Percentiles rank a stretch among this genome's conserved stretches.
Evolutionary conservation across 805 yeast species (phyloP).

Genomic region (Middelhovenomyces tepae): DNA sequence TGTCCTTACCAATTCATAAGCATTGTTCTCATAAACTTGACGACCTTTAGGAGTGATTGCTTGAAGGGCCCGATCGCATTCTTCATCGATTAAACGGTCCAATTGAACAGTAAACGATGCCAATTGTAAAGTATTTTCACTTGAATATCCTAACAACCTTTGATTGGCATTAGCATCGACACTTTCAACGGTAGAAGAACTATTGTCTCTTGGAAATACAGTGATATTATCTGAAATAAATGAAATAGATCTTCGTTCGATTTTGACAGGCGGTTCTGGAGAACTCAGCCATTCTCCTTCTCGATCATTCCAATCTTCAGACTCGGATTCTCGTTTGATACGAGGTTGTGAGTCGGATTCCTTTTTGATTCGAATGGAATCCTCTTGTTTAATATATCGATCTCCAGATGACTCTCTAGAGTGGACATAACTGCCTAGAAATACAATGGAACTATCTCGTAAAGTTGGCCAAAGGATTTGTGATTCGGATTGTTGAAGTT

Average conservation of each 20-base stretch:
- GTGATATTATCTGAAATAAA: slow-evolving; percentile 8
- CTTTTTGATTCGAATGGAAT: slow-evolving; percentile 5
- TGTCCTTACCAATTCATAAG: slow-evolving; percentile 4
- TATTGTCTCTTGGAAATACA: slow-evolving; percentile 5
- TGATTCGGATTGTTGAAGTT: slow-evolving; percentile 4
- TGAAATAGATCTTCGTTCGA: neutral
- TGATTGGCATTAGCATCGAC: slow-evolving; percentile 15
- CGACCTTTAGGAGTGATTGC: no score
- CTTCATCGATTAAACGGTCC: slow-evolving; percentile 17
- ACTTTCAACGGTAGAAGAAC: slow-evolving; percentile 6
- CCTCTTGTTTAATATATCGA: slow-evolving; percentile 7
- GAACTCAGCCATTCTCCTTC: no score
- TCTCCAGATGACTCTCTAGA: slow-evolving; percentile 2
- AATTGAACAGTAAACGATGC: slow-evolving; percentile 25
- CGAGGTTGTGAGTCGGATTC: no score
- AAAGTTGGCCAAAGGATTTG: slow-evolving; percentile 23
- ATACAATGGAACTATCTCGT: slow-evolving; percentile 26
- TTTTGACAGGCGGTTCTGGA: no score
- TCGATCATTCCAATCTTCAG: no score
- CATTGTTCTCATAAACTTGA: no score
- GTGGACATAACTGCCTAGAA: slow-evolving; percentile 23
- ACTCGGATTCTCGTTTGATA: no score
- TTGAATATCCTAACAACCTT: slow-evolving; percentile 22
- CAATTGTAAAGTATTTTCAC: slow-evolving; percentile 23
- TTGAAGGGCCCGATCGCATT: slow-evolving; percentile 1